Evolutionary conservation across 2,329 filamentous ascomycete genomes (phyloP).

Genomic region (Epichloe coenophiala): DNA sequence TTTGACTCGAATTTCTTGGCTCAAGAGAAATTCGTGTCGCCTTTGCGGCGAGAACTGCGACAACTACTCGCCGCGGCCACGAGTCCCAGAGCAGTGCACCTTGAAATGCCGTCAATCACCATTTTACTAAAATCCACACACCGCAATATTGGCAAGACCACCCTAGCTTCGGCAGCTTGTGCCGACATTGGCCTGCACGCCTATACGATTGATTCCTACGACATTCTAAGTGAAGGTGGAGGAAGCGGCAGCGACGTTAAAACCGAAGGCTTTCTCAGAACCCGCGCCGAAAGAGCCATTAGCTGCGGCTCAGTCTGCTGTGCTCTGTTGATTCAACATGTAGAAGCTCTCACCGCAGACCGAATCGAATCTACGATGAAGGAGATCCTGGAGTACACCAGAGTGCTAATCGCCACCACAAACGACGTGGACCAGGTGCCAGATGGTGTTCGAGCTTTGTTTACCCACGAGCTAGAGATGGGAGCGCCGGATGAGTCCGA

Average conservation of each 20-base stretch:
- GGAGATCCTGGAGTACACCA: conserved; percentile 64
- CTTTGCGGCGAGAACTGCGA: conserved; percentile 56
- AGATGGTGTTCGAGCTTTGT: conserved; percentile 76
- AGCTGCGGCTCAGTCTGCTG: conserved; percentile 77
- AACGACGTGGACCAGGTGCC: conserved; percentile 92
- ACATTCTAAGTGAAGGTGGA: conserved; percentile 77
- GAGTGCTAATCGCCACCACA: conserved; percentile 84
- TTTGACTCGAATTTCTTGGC: conserved; percentile 25
- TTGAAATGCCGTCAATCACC: conserved; percentile 77
- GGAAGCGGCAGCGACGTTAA: conserved; percentile 84
- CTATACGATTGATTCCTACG: conserved; percentile 81
- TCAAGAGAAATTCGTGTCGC: conserved; percentile 37
- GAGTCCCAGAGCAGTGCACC: conserved; percentile 70
- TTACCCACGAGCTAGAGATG: conserved; percentile 94
- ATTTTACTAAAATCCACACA: conserved; percentile 86
- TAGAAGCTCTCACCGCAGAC: conserved; percentile 84
- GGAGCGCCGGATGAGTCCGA: conserved; percentile 84
- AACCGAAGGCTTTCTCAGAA: conserved; percentile 80
- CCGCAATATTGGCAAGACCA: conserved; percentile 84
- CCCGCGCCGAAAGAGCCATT: conserved; percentile 75
- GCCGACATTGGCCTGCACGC: conserved; percentile 82
- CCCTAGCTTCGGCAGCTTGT: conserved; percentile 62
- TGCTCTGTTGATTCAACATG: conserved; percentile 71
- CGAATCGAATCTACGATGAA: conserved; percentile 76
- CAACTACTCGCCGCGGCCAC: conserved; percentile 82